These are phyloP conservation scores for Microcos paniculata DNA, from an alignment of 345 rosid species.

Conservation along the genomic window DNA sequence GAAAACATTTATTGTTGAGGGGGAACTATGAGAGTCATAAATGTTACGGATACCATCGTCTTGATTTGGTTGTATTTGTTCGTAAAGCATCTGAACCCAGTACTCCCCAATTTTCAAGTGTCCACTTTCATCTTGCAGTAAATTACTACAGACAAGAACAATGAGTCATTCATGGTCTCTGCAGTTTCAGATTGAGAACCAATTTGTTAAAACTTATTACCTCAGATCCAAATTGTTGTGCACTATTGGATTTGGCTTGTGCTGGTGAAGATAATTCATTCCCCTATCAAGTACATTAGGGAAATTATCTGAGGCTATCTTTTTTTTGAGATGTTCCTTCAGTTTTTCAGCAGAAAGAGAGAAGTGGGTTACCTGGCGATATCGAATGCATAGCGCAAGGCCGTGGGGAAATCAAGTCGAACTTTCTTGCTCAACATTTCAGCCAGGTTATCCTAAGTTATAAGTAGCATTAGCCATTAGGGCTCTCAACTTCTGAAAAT, in stretches of 20 bases:
- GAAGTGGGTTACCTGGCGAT: slow-evolving; percentile 41
- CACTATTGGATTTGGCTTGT: slow-evolving; percentile 57
- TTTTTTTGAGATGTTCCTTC: no score
- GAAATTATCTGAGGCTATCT: background rate
- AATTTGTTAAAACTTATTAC: slow-evolving; percentile 14
- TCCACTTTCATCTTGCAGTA: slow-evolving; percentile 55
- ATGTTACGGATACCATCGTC: slow-evolving; percentile 29
- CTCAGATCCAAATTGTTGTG: slow-evolving; percentile 56
- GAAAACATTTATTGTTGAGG: background rate
- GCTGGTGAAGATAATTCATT: slow-evolving; percentile 65
- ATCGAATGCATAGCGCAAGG: slow-evolving; percentile 55
- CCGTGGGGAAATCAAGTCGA: slow-evolving; percentile 45
- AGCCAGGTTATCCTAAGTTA: slow-evolving; percentile 42
- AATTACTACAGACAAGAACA: slow-evolving; percentile 31
- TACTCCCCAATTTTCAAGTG: slow-evolving; percentile 65
- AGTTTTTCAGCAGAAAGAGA: background rate
- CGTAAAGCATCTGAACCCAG: slow-evolving; percentile 57
- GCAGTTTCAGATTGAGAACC: no score
- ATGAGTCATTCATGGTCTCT: no score
- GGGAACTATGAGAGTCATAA: background rate
- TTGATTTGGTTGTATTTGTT: slow-evolving; percentile 46
- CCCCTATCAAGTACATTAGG: slow-evolving; percentile 41
- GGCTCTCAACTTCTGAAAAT: no score
- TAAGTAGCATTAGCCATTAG: background rate
- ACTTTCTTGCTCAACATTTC: slow-evolving; percentile 31